Conservation (phyloP, 2,329 filamentous ascomycete species). For the Cryphonectria naterciae region DNA sequence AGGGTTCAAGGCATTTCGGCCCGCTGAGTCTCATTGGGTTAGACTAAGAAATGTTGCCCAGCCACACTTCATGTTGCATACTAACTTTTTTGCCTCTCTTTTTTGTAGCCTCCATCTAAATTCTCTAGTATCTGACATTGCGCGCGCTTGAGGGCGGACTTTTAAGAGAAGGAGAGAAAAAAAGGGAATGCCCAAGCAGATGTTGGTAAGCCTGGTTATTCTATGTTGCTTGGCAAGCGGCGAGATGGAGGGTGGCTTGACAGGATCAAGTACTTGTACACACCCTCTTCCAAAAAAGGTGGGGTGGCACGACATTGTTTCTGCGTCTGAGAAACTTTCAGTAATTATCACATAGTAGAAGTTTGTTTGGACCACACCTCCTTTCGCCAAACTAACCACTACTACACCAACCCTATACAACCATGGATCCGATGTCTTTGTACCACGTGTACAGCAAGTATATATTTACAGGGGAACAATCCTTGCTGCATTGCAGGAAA, state of each 20-base stretch:
- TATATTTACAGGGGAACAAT: not conserved
- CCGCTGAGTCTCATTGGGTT: not conserved
- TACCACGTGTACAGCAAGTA: not conserved
- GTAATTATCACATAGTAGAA: not conserved
- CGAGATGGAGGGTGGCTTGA: slow-evolving; percentile 1
- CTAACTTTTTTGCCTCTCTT: not conserved
- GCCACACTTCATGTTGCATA: not conserved
- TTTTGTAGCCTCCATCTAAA: too few relatives aligned
- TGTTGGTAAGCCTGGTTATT: not conserved
- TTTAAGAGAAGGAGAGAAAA: not conserved
- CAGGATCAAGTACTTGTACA: not conserved
- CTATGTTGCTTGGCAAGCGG: not conserved
- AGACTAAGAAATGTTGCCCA: not conserved
- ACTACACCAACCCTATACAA: not conserved
- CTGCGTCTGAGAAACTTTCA: not conserved
- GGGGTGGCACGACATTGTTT: not conserved
- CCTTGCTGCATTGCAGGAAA: not conserved
- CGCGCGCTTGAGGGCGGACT: not conserved
- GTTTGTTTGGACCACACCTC: not conserved
- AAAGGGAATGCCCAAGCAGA: not conserved
- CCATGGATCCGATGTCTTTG: not conserved
- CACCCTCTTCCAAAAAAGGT: too few relatives aligned
- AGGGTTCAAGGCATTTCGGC: not conserved
- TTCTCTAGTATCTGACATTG: not conserved
- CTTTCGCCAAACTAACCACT: not conserved